Evolutionary conservation across 23 red algal genomes (phyloP).

Genomic region (Gracilaria domingensis): DNA sequence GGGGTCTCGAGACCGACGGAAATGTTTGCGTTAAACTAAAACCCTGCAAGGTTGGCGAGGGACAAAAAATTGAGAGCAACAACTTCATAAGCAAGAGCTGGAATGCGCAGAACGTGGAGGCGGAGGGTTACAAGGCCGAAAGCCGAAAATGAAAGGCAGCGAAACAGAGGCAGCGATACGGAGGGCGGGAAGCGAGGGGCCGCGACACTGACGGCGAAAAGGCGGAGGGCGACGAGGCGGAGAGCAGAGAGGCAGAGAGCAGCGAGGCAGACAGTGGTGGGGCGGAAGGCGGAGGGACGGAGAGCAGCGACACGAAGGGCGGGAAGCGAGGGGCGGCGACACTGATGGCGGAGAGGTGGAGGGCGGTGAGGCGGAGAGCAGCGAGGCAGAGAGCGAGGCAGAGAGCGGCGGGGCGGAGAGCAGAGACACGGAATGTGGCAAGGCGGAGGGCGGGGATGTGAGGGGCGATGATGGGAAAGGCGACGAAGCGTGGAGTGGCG

Average conservation of each 20-base stretch:
- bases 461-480: neutral
- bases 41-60: too few species aligned
- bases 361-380: neutral
- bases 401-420: neutral
- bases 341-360: neutral
- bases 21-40: too few species aligned
- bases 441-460: slow-evolving; percentile 11
- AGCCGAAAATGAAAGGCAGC: too few species aligned
- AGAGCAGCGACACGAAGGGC: neutral
- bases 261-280: slow-evolving; percentile 5
- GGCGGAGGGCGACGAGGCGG: neutral
- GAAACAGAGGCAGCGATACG: too few species aligned
- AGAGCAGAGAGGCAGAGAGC: neutral
- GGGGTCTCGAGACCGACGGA: too few species aligned
- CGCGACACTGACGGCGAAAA: too few species aligned
- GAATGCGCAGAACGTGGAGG: too few species aligned
- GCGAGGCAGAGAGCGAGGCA: neutral
- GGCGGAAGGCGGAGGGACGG: neutral
- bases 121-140: too few species aligned
- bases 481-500: neutral
- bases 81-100: too few species aligned
- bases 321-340: neutral
- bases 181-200: too few species aligned
- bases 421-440: neutral
- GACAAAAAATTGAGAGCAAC: too few species aligned